Evolutionary conservation across 225 moss, liverwort and hornwort genomes (phyloP).

Genomic region (Asterella californica): DNA sequence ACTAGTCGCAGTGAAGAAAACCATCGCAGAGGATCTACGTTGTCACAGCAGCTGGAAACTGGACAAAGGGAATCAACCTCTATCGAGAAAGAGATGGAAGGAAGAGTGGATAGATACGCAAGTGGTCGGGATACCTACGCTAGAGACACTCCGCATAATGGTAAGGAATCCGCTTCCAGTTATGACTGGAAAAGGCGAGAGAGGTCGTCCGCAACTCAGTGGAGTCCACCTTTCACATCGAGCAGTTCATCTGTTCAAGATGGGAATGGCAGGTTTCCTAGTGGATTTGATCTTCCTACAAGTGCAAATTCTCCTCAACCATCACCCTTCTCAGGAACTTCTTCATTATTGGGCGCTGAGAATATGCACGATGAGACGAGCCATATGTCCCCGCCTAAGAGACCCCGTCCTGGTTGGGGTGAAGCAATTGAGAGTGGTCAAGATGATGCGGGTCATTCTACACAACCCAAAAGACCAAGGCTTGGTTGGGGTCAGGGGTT

Average conservation of each 20-base stretch:
- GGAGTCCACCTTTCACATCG: constrained; percentile 45
- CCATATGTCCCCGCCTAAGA: constrained; percentile 81
- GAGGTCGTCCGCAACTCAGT: constrained; percentile 57
- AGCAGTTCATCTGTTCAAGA: constrained; percentile 51
- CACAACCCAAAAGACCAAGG: constrained; percentile 82
- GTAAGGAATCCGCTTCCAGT: constrained; percentile 47
- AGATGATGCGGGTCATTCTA: constrained; percentile 70
- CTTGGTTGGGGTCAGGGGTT: constrained; percentile 99
- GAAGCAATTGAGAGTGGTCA: constrained; percentile 48
- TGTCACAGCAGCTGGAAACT: constrained; percentile 19
- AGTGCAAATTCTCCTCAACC: constrained; percentile 56
- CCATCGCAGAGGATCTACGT: constrained; percentile 25
- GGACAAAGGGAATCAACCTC: constrained; percentile 50
- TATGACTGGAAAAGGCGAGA: constrained; percentile 70
- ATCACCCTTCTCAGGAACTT: constrained; percentile 63
- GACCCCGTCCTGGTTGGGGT: constrained; percentile 91
- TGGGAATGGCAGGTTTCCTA: constrained; percentile 42
- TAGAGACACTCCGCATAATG: constrained; percentile 50
- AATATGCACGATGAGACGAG: constrained; percentile 63
- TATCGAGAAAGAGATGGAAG: constrained; percentile 67
- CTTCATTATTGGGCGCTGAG: constrained; percentile 44
- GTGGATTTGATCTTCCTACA: constrained; percentile 50
- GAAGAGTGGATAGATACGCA: constrained; percentile 77
- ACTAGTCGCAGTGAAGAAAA: constrained; percentile 34
- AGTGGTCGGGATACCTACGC: constrained; percentile 67